Evolutionary conservation across 257 asterid species (phyloP).

Genomic region (Solanum microdontum): DNA sequence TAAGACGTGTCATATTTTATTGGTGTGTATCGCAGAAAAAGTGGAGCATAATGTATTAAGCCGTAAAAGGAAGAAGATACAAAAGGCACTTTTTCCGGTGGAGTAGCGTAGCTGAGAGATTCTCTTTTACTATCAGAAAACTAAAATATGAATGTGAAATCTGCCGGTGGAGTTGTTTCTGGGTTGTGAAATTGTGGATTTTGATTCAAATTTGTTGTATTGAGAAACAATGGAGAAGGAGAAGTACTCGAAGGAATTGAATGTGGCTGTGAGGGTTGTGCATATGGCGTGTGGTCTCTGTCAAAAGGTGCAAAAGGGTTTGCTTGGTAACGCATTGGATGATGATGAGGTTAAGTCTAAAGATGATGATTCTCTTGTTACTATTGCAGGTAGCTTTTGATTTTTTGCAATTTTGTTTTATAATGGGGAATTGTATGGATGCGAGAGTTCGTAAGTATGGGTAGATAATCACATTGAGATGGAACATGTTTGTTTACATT

Average conservation of each 20-base stretch:
- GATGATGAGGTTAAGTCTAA: conserved; percentile 46
- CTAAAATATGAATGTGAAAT: background rate
- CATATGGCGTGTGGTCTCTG: conserved; percentile 73
- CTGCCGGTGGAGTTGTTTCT: background rate
- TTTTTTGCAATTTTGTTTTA: background rate
- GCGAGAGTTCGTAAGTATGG: background rate
- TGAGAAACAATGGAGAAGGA: conserved; percentile 27
- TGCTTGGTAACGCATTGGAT: conserved; percentile 19
- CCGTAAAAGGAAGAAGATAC: background rate
- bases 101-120: background rate
- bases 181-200: background rate
- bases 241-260: conserved; percentile 44
- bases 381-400: conserved; percentile 52
- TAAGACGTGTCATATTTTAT: background rate
- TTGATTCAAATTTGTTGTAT: background rate
- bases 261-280: conserved; percentile 69
- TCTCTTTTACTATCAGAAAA: background rate
- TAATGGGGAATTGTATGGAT: background rate
- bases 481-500: background rate
- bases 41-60: background rate
- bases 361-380: conserved; percentile 76
- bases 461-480: background rate
- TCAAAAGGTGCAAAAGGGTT: conserved; percentile 43
- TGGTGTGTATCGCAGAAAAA: background rate
- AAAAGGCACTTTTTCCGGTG: background rate